Evolutionary conservation across 2,329 filamentous ascomycete species (phyloP), one percentile per base, ranked within the genome.

Genomic region (Kalmusia sp.): DNA sequence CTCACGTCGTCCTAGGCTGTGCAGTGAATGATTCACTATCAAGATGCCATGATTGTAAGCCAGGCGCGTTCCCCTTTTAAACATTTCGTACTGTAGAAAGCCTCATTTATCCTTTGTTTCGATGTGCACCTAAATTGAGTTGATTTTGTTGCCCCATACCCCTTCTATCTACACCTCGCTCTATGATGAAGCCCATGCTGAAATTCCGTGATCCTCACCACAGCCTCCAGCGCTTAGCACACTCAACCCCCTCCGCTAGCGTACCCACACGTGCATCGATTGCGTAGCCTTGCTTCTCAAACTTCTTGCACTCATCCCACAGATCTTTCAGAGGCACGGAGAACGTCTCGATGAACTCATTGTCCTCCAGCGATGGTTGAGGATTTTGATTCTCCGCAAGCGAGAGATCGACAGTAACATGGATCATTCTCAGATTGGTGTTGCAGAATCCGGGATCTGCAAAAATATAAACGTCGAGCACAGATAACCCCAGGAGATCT

Each of bases 301-400:
- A 78, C 58, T 73, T 82, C 70, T 85, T 85, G 68, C 87, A 87
- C 67, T 89, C 86, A 0, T 80, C 80, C 77, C 88, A 92, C 33
- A 93, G 72, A 12, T 82, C 77, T 17, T 74, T 77, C 37, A 93
- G 68, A 5, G 86, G 87, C 6, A 91, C 80, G 7, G 83, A 84
- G 65, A 93, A 93, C 28, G 87, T 87, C 70, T 93, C 89, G 66
- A 93, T 93, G 68, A 92, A 93, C 75, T 93, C 90, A 58, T 86
- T 88, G 22, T 92, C 90, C 69, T 93, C 90, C 6, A 93, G 79
- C 67, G 89, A 77, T 0, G 90, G 87, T 70, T 86, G 59, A 1
- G 85, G 85, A 48, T 89, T 79, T 68, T 87, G 83, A 68, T 93
- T 93, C 63, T 86, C 86, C 0, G 87, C 82, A 1, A 86, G 77